These are phyloP conservation scores for Zasmidium cellare DNA, from an alignment of 2,329 filamentous ascomycete genomes.

Conservation along the genomic window DNA sequence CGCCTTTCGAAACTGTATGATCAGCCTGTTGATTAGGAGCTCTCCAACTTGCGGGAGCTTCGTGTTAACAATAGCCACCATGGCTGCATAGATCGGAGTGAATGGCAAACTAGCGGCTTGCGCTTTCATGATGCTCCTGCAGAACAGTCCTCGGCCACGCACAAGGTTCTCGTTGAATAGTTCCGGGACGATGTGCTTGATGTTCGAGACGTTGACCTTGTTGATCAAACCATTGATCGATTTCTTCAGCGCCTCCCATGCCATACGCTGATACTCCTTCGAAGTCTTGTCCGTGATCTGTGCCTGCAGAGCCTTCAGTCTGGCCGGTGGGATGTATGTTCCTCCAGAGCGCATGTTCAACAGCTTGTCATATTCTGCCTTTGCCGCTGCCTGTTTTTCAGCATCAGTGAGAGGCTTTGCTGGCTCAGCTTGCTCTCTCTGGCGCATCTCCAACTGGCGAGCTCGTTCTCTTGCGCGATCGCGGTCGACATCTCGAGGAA, in stretches of 20 bases:
- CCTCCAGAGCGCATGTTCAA: slow-evolving; percentile 91
- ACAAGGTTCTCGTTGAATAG: slow-evolving; percentile 93
- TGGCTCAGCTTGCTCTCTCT: slow-evolving; percentile 45
- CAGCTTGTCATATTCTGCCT: slow-evolving; percentile 91
- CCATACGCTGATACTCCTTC: slow-evolving; percentile 98
- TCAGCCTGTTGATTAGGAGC: slow-evolving; percentile 77
- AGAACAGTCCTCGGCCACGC: slow-evolving; percentile 87
- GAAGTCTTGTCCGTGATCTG: slow-evolving; percentile 95
- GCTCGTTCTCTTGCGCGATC: slow-evolving; percentile 54
- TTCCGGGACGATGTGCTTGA: slow-evolving; percentile 96
- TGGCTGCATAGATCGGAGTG: slow-evolving; percentile 92
- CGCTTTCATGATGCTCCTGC: slow-evolving; percentile 96
- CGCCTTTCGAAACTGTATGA: slow-evolving; percentile 91
- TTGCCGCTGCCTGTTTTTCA: slow-evolving; percentile 82
- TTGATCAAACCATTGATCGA: slow-evolving; percentile 98
- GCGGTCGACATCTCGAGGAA: slow-evolving; percentile 51
- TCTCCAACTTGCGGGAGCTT: slow-evolving; percentile 95
- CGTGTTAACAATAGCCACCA: slow-evolving; percentile 95
- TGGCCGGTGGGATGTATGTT: slow-evolving; percentile 92
- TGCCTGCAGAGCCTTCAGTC: slow-evolving; percentile 86
- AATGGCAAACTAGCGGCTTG: slow-evolving; percentile 95
- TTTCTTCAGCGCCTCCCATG: slow-evolving; percentile 98
- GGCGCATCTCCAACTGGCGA: slow-evolving; percentile 48
- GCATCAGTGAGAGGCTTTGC: slow-evolving; percentile 66
- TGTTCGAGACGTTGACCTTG: slow-evolving; percentile 97